Conservation (phyloP, 176 grass and related monocot genomes). For the Zoysia pacifica region DNA sequence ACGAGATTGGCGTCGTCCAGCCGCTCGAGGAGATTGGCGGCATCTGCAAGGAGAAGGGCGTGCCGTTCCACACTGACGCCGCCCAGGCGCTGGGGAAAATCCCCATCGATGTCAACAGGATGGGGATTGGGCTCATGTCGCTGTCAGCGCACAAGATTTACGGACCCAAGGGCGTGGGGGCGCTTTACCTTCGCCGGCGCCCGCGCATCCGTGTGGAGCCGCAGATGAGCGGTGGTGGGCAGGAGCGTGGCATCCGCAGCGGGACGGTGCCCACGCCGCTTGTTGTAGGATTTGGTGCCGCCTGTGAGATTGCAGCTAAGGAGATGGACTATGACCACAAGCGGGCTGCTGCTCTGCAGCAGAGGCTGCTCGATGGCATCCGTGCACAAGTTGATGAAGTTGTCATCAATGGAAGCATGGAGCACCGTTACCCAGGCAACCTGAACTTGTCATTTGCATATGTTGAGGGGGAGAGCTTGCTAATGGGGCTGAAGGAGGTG, state of each 20-base stretch:
- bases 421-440: conserved; percentile 88
- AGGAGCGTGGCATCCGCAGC: conserved; percentile 91
- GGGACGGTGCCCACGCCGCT: conserved; percentile 84
- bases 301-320: conserved; percentile 71
- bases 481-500: conserved; percentile 98
- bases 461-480: conserved; percentile 90
- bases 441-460: conserved; percentile 88
- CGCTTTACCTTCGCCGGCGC: conserved; percentile 82
- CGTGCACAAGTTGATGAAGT: conserved; percentile 61
- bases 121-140: conserved; percentile 92
- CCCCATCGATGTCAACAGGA: conserved; percentile 68
- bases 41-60: conserved; percentile 78
- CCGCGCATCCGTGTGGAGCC: conserved; percentile 87
- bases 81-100: conserved; percentile 87
- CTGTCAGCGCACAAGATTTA: conserved; percentile 93
- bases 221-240: conserved; percentile 91
- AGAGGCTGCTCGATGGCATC: conserved; percentile 71
- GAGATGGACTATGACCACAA: conserved; percentile 88
- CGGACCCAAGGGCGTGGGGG: conserved; percentile 87
- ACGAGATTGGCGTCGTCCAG: conserved; percentile 91
- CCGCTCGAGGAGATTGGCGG: conserved; percentile 83
- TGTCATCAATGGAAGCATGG: conserved; percentile 89
- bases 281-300: conserved; percentile 80
- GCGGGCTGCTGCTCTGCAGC: conserved; percentile 43
- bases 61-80: conserved; percentile 86